Conservation (phyloP, 805 yeast species). For the Lipomyces oligophaga region DNA sequence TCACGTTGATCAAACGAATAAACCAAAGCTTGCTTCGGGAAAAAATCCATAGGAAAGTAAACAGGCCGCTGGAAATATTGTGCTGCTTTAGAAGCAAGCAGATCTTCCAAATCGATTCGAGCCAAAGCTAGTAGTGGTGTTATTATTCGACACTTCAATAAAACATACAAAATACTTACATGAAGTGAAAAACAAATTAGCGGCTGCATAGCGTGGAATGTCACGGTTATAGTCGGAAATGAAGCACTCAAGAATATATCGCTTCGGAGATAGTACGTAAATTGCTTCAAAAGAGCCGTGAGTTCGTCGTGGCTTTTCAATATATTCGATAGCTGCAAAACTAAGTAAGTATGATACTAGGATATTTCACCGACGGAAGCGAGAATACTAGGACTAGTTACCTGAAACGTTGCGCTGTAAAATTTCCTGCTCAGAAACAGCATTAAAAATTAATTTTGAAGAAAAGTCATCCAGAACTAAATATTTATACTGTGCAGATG, state of each 20-base stretch:
- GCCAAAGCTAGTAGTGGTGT: constrained; percentile 19
- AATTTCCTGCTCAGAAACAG: constrained; percentile 12
- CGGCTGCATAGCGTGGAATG: constrained; percentile 70
- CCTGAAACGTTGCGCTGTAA: constrained; percentile 24
- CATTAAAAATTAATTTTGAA: constrained; percentile 45
- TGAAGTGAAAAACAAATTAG: constrained; percentile 71
- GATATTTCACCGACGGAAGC: not conserved
- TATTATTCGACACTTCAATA: constrained; percentile 16
- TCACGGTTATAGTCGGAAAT: constrained; percentile 63
- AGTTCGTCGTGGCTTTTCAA: constrained; percentile 59
- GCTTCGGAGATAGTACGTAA: constrained; percentile 68
- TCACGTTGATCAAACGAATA: constrained; percentile 60
- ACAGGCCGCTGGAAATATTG: constrained; percentile 34
- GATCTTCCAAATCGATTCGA: constrained; percentile 15
- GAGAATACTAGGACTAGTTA: no score
- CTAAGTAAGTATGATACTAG: not conserved
- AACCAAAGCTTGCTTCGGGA: constrained; percentile 66
- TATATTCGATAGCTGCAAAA: constrained; percentile 51
- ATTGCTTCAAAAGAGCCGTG: constrained; percentile 71
- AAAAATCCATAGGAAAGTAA: constrained; percentile 48
- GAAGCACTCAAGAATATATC: constrained; percentile 69
- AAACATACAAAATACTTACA: constrained; percentile 40
- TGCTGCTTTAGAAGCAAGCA: constrained; percentile 33
- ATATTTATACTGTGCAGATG: constrained; percentile 39
- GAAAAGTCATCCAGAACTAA: constrained; percentile 57